Conservation (phyloP, 495 filamentous ascomycete genomes). For the Wilcoxina mikolae region DNA sequence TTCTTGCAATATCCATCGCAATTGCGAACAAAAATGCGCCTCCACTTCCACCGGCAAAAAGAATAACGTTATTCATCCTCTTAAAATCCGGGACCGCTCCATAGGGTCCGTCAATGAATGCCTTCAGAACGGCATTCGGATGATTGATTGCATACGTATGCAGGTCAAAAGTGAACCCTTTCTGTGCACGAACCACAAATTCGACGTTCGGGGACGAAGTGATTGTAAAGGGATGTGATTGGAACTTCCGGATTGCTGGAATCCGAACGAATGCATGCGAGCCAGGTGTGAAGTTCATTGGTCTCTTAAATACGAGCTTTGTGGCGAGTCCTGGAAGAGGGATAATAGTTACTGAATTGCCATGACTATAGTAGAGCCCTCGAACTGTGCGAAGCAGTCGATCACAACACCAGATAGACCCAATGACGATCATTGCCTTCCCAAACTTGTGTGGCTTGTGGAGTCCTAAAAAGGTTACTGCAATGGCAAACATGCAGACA, state of each 20-base stretch:
- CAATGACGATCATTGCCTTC: conserved; percentile 34
- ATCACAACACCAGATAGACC: conserved; percentile 38
- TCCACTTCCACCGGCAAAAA: conserved; percentile 46
- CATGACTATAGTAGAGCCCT: conserved; percentile 37
- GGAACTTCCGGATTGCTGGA: conserved; percentile 39
- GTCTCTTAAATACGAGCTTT: conserved; percentile 39
- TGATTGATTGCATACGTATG: conserved; percentile 37
- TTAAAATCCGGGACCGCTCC: conserved; percentile 43
- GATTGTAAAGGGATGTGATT: conserved; percentile 52
- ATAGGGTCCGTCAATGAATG: conserved; percentile 45
- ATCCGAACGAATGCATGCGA: conserved; percentile 50
- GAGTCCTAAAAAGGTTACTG: conserved; percentile 37
- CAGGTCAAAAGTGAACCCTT: conserved; percentile 44
- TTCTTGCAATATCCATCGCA: conserved; percentile 36
- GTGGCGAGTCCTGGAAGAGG: conserved; percentile 44
- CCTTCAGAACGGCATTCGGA: conserved; percentile 35
- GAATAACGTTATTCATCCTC: conserved; percentile 41
- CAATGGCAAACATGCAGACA: conserved; percentile 37
- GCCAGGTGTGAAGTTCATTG: conserved; percentile 36
- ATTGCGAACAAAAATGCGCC: conserved; percentile 44
- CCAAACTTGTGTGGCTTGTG: conserved; percentile 38
- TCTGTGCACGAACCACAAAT: conserved; percentile 41
- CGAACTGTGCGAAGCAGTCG: conserved; percentile 37
- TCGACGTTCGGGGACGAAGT: conserved; percentile 37
- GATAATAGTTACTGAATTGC: conserved; percentile 41